Base-by-base conservation (phyloP, 2,329 filamentous ascomycete species). In the Byssothecium circinans region DNA sequence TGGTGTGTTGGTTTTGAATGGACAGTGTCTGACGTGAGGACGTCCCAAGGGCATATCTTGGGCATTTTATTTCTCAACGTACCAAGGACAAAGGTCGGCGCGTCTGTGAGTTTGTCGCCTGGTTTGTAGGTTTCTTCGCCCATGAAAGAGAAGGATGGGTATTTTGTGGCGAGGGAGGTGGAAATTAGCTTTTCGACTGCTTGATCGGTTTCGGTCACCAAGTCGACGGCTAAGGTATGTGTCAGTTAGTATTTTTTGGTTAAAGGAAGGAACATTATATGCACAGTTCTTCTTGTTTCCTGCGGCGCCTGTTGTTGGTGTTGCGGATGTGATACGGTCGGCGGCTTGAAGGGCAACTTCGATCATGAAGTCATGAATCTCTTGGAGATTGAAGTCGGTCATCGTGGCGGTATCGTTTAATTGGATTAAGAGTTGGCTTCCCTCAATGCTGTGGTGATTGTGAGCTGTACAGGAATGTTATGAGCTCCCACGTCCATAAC, bases 101-200 rank as follows among this genome's bases (percentile, higher is more conserved):
- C 79, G 23, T 78, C 69, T 0, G 83, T 86, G 38, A 92, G 75
- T n/a, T 62, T 70, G 56, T 73, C 74, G 59, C 87, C 87, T 1
- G 86, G 81, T 53, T 83, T 77, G 74, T 89, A 84, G 2, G 87
- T 90, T 72, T 92, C 88, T 48, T 69, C 67, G 49, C 68, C 68
- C 64, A 71, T 67, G 65, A 72, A 81, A 70, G 73, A 63, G 62
- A 80, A 82, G 43, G 72, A 50, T 0, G 82, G 81, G 60, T 81
- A 85, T 54, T 74, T 75, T 8, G 72, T 60, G 46, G 67, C 72
- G 22, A 85, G 70, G 2, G 71, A 70, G 3, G 71, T 72, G 4
- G 78, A 82, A 33, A 85, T 77, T 66, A 82, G 76, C 18, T 73
- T 75, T 61, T 85, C 82, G 27, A 84, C 81, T 4, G 80, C 81